Base-by-base conservation (phyloP, 805 yeast species). In the Pichia heedii region DNA sequence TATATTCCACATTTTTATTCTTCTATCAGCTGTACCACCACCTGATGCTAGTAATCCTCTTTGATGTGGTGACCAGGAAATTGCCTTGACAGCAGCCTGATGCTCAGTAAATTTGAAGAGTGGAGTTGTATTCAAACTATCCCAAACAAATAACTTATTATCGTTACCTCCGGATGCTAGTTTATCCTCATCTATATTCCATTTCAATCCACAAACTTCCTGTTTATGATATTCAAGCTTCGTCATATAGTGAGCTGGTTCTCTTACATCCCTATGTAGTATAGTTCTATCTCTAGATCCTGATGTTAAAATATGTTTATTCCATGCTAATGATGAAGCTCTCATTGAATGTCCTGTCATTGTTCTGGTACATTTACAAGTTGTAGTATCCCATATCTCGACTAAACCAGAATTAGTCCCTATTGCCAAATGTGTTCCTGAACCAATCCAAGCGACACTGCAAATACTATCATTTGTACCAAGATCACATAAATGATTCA, bases 21-120 rank as follows among this genome's bases (percentile, higher is more conserved):
- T 74, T 45, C 90, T 78, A 62, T 93, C 98, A 1, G 94, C 89
- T 0, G 97, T 88, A 32, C 98, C 98, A 18, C 98, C 98, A 15
- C 98, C 98, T 2, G 93, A 77, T 1, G 97, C 97, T 43, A 93
- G 62, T 3, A 89, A 73, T 1, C 97, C 97, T 43, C 97, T 69
- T 58, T 87, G 96, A 58, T 93, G 97, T 3, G 98, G 97, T 1
- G 95, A 84, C 98, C 98, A 93, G 2, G 95, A 85, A 42, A 93
- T 73, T 0, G 97, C 98, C 63, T 93, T 93, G 3, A 93, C 95
- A 0, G 98, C 98, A 1, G 97, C 97, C 16, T 76, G 77, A 60
- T 93, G 97, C 50, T 87, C 96, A 2, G 72, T 69, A 54, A 88
- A 83, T 46, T 71, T 80, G 56, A 80, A 75, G 24, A 86, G 60